Percentiles rank a stretch among this genome's conserved stretches.
These are phyloP conservation scores for Colletotrichum plurivorum DNA, from an alignment of 2,329 filamentous ascomycete species.

Conservation along the genomic window DNA sequence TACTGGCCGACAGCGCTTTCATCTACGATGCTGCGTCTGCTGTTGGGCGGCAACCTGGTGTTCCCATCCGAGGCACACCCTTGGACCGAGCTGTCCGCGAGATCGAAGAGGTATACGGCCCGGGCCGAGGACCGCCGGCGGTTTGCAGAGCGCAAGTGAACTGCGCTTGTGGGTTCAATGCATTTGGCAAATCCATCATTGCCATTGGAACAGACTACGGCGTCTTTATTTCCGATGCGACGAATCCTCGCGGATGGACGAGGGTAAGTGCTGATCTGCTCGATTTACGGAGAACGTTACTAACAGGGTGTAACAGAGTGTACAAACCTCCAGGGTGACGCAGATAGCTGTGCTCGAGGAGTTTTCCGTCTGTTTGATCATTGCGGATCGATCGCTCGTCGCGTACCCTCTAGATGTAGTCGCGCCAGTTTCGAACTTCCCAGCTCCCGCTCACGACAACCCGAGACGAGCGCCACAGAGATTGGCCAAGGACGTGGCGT, in stretches of 20 bases:
- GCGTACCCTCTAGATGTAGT: constrained; percentile 95
- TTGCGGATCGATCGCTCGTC: constrained; percentile 91
- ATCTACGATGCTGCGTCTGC: constrained; percentile 78
- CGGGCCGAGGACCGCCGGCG: constrained; percentile 78
- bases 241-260: constrained; percentile 91
- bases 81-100: constrained; percentile 92
- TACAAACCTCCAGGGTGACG: constrained; percentile 83
- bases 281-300: background rate
- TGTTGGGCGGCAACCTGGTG: constrained; percentile 72
- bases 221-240: constrained; percentile 89
- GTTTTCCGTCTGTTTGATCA: constrained; percentile 91
- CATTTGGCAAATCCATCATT: constrained; percentile 87
- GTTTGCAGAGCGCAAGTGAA: constrained; percentile 91
- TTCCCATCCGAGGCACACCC: constrained; percentile 90
- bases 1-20: constrained; percentile 94
- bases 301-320: constrained; percentile 69
- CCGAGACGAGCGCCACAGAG: constrained; percentile 90
- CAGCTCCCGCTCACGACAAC: constrained; percentile 77
- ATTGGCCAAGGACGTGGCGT: constrained; percentile 92
- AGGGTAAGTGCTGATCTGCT: constrained; percentile 74
- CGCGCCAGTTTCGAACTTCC: constrained; percentile 72
- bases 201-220: constrained; percentile 97
- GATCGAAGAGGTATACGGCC: constrained; percentile 83
- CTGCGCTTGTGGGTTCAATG: constrained; percentile 91
- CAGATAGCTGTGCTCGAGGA: constrained; percentile 97